Base-by-base conservation (phyloP, 2,329 filamentous ascomycete species). In the Conoideocrella luteorostrata region DNA sequence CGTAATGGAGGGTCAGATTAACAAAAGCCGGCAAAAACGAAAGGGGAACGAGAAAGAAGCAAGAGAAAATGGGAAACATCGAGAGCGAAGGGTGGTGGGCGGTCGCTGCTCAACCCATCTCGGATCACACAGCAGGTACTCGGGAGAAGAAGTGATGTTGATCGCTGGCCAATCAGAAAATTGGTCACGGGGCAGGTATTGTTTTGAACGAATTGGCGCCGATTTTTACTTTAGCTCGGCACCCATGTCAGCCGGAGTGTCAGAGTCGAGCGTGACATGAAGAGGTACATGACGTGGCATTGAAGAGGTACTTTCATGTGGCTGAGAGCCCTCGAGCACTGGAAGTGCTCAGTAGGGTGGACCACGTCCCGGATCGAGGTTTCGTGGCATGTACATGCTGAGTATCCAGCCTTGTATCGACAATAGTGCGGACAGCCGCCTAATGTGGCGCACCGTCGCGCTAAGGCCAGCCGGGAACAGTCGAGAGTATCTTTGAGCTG, bases 151-250 rank as follows among this genome's bases (percentile, higher is more conserved):
- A 55, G 56, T 60, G 59, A 60, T 55, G 59, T 57, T 52, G 56
- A 51, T 26, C 38, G 45, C 52, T 41, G 56, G 52, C 63, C 63
- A 66, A 66, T 66, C 61, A 66, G 55, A 65, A 66, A 65, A 63
- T 54, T 59, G 59, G 55, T 56, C 59, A 55, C 55, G 52, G 47
- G 48, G 51, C 53, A 57, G 53, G 52, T 55, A 59, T 61, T 59
- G 56, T 61, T 63, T 58, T 60, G 49, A 52, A 54, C 55, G 59
- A 61, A 54, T 52, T 50, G 55, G 54, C 47, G 54, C 55, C 57
- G 56, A 57, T 59, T 60, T 63, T 60, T 56, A 51, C 48, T 44
- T 56, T 45, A 49, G 46, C 42, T 51, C 54, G 54, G 9, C 26
- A 22, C 35, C 35, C 42, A 41, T 40, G 22, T 35, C 23, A n/a